phyloP scores from a whole-genome alignment of 2,329 filamentous ascomycete genomes.

The Exophiala sp. region DNA sequence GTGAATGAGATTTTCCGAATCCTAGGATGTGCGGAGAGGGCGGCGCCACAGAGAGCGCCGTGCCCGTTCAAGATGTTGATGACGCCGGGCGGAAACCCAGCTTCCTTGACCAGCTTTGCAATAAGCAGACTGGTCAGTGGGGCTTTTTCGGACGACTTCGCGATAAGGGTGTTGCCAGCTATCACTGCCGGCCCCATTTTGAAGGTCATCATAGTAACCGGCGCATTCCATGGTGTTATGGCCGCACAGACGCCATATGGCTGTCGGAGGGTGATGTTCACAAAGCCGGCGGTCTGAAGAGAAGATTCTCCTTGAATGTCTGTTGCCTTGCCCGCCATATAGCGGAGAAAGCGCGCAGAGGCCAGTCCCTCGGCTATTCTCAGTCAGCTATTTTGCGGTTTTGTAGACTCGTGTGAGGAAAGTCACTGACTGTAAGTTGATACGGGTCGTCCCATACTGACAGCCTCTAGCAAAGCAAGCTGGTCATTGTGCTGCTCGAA shows the following conservation, averaged over 20 bases:
- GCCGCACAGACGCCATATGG: constrained; percentile 43
- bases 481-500: constrained; percentile 42
- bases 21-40: constrained; percentile 39
- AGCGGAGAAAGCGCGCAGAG: constrained; percentile 70
- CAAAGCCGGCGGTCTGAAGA: constrained; percentile 44
- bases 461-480: constrained; percentile 45
- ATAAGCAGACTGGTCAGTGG: constrained; percentile 51
- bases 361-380: constrained; percentile 65
- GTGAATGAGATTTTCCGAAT: constrained; percentile 36
- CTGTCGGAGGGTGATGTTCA: constrained; percentile 57
- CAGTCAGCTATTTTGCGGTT: too few relatives aligned
- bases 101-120: constrained; percentile 55
- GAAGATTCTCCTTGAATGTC: constrained; percentile 44
- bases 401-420: too few relatives aligned
- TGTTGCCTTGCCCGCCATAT: constrained; percentile 51
- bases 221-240: constrained; percentile 52
- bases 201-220: constrained; percentile 38
- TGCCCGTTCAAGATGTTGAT: constrained; percentile 56
- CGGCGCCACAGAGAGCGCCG: constrained; percentile 57
- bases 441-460: constrained; percentile 53
- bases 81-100: constrained; percentile 59
- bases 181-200: constrained; percentile 59
- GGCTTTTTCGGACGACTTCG: constrained; percentile 50
- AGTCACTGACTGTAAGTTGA: constrained; percentile 39
- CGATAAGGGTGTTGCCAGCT: constrained; percentile 55